Base-by-base conservation (phyloP, 1,284 basidiomycete species). In the Naganishia albida region DNA sequence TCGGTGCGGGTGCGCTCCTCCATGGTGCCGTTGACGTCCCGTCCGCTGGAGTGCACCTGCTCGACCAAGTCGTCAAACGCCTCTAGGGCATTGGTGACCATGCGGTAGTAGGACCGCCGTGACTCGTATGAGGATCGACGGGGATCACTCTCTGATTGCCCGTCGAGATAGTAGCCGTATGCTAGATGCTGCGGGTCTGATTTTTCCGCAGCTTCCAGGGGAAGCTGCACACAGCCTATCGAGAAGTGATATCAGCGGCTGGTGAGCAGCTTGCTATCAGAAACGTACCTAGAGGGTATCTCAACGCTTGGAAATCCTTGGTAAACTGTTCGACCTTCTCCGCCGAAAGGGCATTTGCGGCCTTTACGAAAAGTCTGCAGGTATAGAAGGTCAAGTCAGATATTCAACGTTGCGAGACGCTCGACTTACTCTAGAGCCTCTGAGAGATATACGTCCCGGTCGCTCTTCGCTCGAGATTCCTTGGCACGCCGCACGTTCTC, bases 401-500 rank as follows among this genome's bases (percentile, higher is more conserved):
- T 57, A 7, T 18, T 20, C 23, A 8, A 30, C 25, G 34, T 6
- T 10, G 34, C 30, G 50, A 46, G 46, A 12, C 67, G 46, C 20
- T 50, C 64, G 65, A 75, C 77, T 70, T 75, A 87, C 90, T 88
- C 84, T 57, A 95, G 80, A 0, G 92, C 92, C 78, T 96, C 92
- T 46, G 84, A 84, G 43, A 96, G 82, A 81, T 84, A 87, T 64
- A 87, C 87, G 64, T 87, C 85, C 63, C 87, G 85, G 76, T 95
- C 92, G 2, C 80, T 77, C 3, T 83, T 82, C 73, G 87, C 89
- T 55, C 85, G 83, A 16, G 89, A 87, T 75, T 94, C 91, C 53
- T 89, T 87, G 26, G 96, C 93, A 72, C 90, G 89, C 7, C 93
- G 88, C 50, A 97, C 85, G 71, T 89, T 91, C 79, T 99, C 96